Evolutionary conservation across 2,329 filamentous ascomycete species (phyloP).

Genomic region (Dendrostoma leiphaemia): DNA sequence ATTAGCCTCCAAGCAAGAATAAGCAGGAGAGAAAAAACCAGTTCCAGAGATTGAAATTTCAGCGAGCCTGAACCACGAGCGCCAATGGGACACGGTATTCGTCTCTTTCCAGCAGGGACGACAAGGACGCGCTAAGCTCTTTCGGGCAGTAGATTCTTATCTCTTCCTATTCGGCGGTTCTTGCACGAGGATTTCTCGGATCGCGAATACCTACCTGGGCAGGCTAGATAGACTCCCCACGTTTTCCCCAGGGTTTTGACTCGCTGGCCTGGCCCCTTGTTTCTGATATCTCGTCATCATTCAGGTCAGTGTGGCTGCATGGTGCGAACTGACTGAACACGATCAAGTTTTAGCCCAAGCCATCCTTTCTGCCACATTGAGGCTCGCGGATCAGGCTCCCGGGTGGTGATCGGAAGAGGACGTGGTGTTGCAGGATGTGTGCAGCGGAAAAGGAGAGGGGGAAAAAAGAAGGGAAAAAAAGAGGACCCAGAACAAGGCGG

Average conservation of each 20-base stretch:
- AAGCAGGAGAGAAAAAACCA: no score
- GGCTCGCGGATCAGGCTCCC: not conserved
- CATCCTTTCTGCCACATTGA: no score
- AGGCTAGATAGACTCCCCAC: conserved; percentile 11
- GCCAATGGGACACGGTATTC: not conserved
- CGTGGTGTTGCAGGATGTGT: not conserved
- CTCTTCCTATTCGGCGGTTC: conserved; percentile 8
- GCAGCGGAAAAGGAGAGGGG: no score
- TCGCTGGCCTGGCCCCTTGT: not conserved
- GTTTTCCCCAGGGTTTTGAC: conserved; percentile 16
- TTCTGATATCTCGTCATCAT: not conserved
- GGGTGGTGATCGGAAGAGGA: not conserved
- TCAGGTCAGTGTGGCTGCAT: no score
- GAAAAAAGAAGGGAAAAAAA: no score
- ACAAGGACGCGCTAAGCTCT: conserved; percentile 4
- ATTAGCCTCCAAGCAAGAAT: conserved; percentile 8
- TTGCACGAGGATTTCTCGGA: conserved; percentile 18
- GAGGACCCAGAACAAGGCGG: not conserved
- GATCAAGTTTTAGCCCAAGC: no score
- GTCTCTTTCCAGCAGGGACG: not conserved
- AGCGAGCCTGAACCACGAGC: conserved; percentile 6
- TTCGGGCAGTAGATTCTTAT: conserved; percentile 17
- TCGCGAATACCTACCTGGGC: not conserved
- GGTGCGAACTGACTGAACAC: no score
- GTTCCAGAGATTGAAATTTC: conserved; percentile 11